Base-by-base conservation (phyloP, 2,329 filamentous ascomycete species). In the Oidium heveae region DNA sequence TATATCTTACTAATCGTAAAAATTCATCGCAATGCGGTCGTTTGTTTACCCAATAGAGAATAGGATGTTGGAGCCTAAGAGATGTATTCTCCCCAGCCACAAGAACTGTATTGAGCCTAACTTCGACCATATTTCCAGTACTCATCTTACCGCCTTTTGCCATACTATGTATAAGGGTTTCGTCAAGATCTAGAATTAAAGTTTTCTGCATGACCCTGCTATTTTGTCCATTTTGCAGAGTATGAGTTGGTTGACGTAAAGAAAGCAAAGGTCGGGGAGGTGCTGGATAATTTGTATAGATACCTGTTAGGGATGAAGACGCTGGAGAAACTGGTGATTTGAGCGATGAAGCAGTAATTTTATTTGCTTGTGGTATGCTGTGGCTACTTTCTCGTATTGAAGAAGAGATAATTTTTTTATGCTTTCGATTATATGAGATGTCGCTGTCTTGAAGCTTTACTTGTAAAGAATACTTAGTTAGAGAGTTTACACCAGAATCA, bases 1-100 rank as follows among this genome's bases (percentile, higher is more conserved):
- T 8, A 8, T 32, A 54, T 61, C 71, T 69, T 68, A 83, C 80
- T 70, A 84, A 86, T 63, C 88, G 82, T 64, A 98, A 69, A 65
- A 98, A 98, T 61, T 96, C 89, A 67, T 98, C 91, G 67, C 91
- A 98, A 66, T 91, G 83, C 37, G 91, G 91, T 59, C 91, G 82
- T 69, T 98, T 96, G 70, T 98, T 91, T 53, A 98, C 91, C 72
- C 95, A 98, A 71, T 98, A 98, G 58, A 98, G 70, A 60, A 98
- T 96, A 0, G 91, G 91, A 65, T 98, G 88, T 64, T 94, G 89
- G 43, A 87, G 86, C 8, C 84, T 86, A 28, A 85, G 70, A 22
- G 73, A 75, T 20, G 78, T 72, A 60, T 80, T 75, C 28, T 82
- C 80, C 34, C 77, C 79, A 51, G 77, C 75, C 55, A 78, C 80